A percentile compares a stretch with the other conserved stretches of the same genome.
phyloP scores from a whole-genome alignment of 768 basidiomycete genomes.

The Termitomyces bulborhizus region DNA sequence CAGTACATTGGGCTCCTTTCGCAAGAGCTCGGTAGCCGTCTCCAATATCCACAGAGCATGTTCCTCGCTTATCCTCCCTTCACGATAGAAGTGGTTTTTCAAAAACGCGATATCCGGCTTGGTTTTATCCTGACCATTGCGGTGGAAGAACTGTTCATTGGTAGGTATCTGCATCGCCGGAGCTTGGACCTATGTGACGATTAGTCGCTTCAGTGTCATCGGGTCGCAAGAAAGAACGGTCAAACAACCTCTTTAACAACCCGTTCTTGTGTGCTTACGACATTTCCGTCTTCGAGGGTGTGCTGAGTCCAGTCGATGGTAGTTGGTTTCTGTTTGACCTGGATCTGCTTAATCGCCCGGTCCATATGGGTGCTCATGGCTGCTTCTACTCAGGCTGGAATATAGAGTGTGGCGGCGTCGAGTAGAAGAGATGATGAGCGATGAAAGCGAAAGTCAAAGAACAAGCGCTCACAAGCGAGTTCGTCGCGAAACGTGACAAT shows the following conservation, averaged over 20 bases:
- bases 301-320: constrained; percentile 90
- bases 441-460: constrained; percentile 8
- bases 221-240: neutral
- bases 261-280: constrained; percentile 90
- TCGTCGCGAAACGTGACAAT: constrained; percentile 19
- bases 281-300: constrained; percentile 85
- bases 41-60: constrained; percentile 93
- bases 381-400: constrained; percentile 11
- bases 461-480: constrained; percentile 11
- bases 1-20: constrained; percentile 83
- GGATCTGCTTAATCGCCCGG: constrained; percentile 63
- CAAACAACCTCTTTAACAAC: constrained; percentile 88
- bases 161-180: constrained; percentile 93
- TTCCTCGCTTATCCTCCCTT: constrained; percentile 89
- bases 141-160: constrained; percentile 88
- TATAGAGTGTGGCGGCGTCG: constrained; percentile 4
- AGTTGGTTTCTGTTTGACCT: constrained; percentile 43
- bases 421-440: constrained; percentile 10
- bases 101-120: constrained; percentile 96
- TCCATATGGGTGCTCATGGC: constrained; percentile 51
- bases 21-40: constrained; percentile 78
- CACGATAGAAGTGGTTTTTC: constrained; percentile 98
- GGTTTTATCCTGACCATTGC: constrained; percentile 61
- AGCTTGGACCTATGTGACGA: constrained; percentile 77
- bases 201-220: constrained; percentile 1